A percentile compares a stretch with the other conserved stretches of the same genome.
These are phyloP conservation scores for Cytospora piceicola DNA, from an alignment of 2,329 filamentous ascomycete species.

Conservation along the genomic window DNA sequence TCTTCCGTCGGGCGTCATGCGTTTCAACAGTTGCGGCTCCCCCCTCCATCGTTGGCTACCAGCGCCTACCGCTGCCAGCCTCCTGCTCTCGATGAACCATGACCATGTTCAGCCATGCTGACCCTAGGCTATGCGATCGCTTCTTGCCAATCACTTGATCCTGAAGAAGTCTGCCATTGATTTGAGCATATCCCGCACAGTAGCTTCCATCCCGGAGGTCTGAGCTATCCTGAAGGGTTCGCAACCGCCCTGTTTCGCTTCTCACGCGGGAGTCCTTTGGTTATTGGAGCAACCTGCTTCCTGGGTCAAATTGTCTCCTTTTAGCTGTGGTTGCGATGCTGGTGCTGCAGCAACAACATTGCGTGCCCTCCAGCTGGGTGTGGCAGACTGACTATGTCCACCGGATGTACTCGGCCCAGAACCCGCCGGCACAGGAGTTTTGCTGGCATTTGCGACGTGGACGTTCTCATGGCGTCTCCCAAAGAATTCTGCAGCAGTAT, in stretches of 20 bases:
- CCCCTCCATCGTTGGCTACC: background rate
- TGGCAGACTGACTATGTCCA: background rate
- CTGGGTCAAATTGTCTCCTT: background rate
- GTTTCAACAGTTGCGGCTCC: background rate
- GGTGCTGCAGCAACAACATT: background rate
- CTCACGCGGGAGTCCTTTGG: constrained; percentile 1
- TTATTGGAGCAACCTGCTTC: background rate
- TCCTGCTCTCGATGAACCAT: constrained; percentile 1
- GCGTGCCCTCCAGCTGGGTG: background rate
- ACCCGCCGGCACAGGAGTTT: background rate
- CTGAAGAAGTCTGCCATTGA: background rate
- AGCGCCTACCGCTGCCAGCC: background rate
- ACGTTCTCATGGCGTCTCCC: background rate
- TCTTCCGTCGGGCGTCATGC: background rate
- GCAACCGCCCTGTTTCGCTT: constrained; percentile 6
- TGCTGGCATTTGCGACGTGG: background rate
- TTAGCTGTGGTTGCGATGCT: background rate
- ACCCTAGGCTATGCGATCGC: constrained; percentile 5
- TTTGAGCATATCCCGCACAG: background rate
- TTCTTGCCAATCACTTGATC: constrained; percentile 13
- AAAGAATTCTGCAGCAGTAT: background rate
- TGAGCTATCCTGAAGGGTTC: constrained; percentile 1
- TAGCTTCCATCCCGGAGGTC: constrained; percentile 9
- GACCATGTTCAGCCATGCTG: constrained; percentile 16
- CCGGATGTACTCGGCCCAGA: background rate